Base-by-base conservation (phyloP, 768 basidiomycete species). In the Xerocomellus chrysenteron region DNA sequence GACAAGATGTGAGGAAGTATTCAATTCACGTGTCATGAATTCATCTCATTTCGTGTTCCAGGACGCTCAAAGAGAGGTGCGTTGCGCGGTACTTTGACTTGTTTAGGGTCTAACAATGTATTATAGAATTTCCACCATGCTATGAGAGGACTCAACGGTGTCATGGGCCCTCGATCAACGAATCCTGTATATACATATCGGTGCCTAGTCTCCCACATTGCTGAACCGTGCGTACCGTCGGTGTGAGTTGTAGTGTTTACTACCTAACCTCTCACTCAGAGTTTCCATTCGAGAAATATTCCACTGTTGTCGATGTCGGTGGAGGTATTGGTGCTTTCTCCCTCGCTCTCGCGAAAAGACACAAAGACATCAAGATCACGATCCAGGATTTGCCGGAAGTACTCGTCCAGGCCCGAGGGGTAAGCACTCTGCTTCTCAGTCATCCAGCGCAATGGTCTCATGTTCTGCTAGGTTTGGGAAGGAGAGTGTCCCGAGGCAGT, bases 291-390 rank as follows among this genome's bases (percentile, higher is more conserved):
- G 55, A 54, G 11, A 60, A 60, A 26, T 64, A 65, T 45, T 65
- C 71, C 0, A 65, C 65, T 8, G 52, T 75, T 9, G 71, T 74
- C 24, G 74, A 75, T 47, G 64, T 75, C 4, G 74, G 73, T 11
- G 74, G 74, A 42, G 67, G 74, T 8, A 64, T 72, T 17, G 75
- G 74, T 10, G 58, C 66, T 12, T 66, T 69, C 32, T 62, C 69
- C 21, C 52, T 76, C 16, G 64, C 67, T 3, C 64, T 76, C 3
- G 64, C 63, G 3, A 65, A 67, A 32, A 62, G 26, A 21, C 59
- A 70, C 50, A 66, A 71, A 19, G 49, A 72, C 24, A n/a, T 76
- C n/a, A 63, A 66, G 39, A 57, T 75, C 8, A 66, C 66, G 7
- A 48, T 74, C 21, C 74, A 74, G 16, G 75, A 76, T 50, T 50